Base-by-base conservation (phyloP, 2,329 filamentous ascomycete genomes). In the Ceratocystis colombiana region DNA sequence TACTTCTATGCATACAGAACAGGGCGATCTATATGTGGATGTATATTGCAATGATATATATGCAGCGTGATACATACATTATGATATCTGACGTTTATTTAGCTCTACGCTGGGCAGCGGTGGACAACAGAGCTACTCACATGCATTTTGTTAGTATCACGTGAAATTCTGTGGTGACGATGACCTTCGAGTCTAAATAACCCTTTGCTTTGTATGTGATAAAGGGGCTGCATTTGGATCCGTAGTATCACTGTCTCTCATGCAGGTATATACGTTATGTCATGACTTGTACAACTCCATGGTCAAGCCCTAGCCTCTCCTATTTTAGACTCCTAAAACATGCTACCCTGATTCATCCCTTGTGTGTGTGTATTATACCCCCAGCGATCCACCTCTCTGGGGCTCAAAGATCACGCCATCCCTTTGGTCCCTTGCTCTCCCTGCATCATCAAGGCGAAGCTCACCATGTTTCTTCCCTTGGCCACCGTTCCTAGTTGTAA, bases 391-490 rank as follows among this genome's bases (percentile, higher is more conserved):
- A 37, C 33, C 8, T 30, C 55, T 59, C 30, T 10, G 55, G 55
- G 3, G 25, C 28, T 25, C 55, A 37, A 10, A 33, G 55, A 59
- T 37, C 28, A 37, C 37, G 12, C 37, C 10, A 15, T 41, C 37
- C 37, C 37, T 41, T 41, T 41, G 37, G 37, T 41, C 37, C 37
- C 37, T 41, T 15, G 5, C 17, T 37, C 25, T 59, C 55, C 28
- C 55, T 59, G 8, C 7, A n/a, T 25, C 28, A 3, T 25, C 12
- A 37, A n/a, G 55, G 55, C 33, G 15, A 33, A 37, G 55, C 28
- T 30, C 28, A 6, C 55, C 55, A 20, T 20, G 17, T 20, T 33
- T 59, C 55, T 59, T 59, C 55, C 55, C 55, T 59, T 59, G 5
- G 7, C 8, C 8, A 15, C 55, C n/a, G 55, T n/a, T 37, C 33